Percentiles rank a stretch among this genome's conserved stretches.
Evolutionary conservation across 2,329 filamentous ascomycete species (phyloP).

Genomic region (Colletotrichum cordylinicola): DNA sequence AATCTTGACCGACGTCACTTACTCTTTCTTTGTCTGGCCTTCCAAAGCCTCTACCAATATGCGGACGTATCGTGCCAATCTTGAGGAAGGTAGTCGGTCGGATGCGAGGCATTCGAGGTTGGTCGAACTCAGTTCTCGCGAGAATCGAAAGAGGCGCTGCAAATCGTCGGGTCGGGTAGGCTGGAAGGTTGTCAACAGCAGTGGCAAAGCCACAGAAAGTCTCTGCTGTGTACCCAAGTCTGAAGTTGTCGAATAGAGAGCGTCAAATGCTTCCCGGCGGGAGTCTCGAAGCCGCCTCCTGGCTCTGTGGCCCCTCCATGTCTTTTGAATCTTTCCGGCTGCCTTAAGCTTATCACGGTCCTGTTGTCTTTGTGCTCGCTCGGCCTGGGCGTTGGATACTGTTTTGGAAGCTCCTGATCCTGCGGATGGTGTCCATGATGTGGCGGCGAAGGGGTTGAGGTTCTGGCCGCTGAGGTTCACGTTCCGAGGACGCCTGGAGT

Average conservation of each 20-base stretch:
- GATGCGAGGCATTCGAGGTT: slow-evolving; percentile 40
- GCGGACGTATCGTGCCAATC: slow-evolving; percentile 39
- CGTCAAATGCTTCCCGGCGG: slow-evolving; percentile 69
- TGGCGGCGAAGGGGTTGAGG: slow-evolving; percentile 78
- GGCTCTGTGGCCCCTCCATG: slow-evolving; percentile 79
- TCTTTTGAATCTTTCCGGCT: slow-evolving; percentile 74
- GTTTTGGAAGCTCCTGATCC: slow-evolving; percentile 75
- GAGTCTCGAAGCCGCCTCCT: slow-evolving; percentile 62
- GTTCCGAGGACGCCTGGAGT: slow-evolving; percentile 82
- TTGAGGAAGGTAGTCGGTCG: slow-evolving; percentile 29
- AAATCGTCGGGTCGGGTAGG: slow-evolving; percentile 50
- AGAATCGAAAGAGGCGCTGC: slow-evolving; percentile 50
- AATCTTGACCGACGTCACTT: not conserved
- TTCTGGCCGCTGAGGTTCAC: slow-evolving; percentile 92
- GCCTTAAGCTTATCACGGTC: slow-evolving; percentile 82
- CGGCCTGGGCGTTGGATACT: slow-evolving; percentile 85
- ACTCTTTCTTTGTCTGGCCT: not conserved
- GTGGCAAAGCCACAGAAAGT: slow-evolving; percentile 45
- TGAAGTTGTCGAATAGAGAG: slow-evolving; percentile 49
- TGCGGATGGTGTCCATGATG: slow-evolving; percentile 60
- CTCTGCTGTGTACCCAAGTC: slow-evolving; percentile 38
- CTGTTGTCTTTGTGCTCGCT: slow-evolving; percentile 79
- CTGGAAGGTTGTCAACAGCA: slow-evolving; percentile 58
- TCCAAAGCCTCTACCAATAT: slow-evolving; percentile 42
- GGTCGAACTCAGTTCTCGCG: slow-evolving; percentile 45